Percentiles rank a stretch among this genome's conserved stretches.
Evolutionary conservation across 2,329 filamentous ascomycete genomes (phyloP).

Genomic region (Hypomyces rosellus): DNA sequence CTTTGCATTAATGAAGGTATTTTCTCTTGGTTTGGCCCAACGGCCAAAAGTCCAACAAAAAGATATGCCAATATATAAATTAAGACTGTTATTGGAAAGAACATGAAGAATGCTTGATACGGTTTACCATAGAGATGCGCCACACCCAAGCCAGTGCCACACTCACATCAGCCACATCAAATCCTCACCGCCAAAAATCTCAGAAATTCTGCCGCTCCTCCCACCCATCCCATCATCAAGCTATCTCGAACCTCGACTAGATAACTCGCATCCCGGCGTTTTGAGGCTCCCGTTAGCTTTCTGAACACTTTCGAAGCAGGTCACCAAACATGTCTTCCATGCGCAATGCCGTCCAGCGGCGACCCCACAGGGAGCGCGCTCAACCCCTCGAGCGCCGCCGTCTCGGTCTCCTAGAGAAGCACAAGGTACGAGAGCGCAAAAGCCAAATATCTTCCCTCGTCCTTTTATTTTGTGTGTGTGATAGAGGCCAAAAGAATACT

Average conservation of each 20-base stretch:
- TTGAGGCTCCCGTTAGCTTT: too few relatives aligned
- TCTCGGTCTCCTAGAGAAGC: slow-evolving; percentile 91
- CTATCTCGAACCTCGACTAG: not conserved
- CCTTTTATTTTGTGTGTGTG: not conserved
- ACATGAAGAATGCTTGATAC: too few relatives aligned
- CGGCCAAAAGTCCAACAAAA: too few relatives aligned
- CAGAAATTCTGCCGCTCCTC: slow-evolving; percentile 28
- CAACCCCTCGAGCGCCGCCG: slow-evolving; percentile 78
- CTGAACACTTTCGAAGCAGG: too few relatives aligned
- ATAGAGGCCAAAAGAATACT: not conserved
- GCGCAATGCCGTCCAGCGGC: slow-evolving; percentile 64
- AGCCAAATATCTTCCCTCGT: not conserved
- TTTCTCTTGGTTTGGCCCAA: too few relatives aligned
- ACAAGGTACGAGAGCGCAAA: slow-evolving; percentile 55
- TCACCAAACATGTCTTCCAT: slow-evolving; percentile 50
- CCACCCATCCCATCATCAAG: not conserved
- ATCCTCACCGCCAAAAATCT: slow-evolving; percentile 34
- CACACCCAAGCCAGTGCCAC: not conserved
- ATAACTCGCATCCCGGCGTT: too few relatives aligned
- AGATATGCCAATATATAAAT: too few relatives aligned
- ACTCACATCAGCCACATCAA: slow-evolving; percentile 1
- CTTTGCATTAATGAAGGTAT: too few relatives aligned
- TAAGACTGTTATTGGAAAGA: too few relatives aligned
- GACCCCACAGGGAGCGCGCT: slow-evolving; percentile 83
- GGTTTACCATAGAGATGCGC: not conserved